phyloP scores from a whole-genome alignment of 306 rosid species.

The Leucaena leucocephala region DNA sequence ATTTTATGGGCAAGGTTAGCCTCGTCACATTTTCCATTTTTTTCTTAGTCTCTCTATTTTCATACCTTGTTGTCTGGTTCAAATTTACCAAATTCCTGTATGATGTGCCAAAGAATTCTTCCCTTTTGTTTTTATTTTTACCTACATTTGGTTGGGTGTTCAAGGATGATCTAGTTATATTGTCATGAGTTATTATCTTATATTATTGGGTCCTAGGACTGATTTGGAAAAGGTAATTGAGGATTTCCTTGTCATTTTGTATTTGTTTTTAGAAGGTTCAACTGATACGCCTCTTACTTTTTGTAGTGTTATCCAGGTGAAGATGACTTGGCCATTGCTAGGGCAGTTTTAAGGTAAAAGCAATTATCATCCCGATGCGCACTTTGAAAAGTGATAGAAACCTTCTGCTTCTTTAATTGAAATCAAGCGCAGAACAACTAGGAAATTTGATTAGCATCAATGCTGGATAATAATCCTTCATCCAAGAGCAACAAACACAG shows the following conservation, averaged over 20 bases:
- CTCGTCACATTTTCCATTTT: not conserved
- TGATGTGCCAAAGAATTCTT: slow-evolving; percentile 23
- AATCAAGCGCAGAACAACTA: not conserved
- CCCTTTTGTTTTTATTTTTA: slow-evolving; percentile 1
- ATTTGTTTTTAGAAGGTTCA: slow-evolving; percentile 24
- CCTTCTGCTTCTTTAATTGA: not conserved
- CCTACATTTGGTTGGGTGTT: slow-evolving; percentile 29
- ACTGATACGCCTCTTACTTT: slow-evolving; percentile 46
- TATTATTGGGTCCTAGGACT: slow-evolving; percentile 23
- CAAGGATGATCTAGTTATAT: slow-evolving; percentile 21
- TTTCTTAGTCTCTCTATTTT: not conserved
- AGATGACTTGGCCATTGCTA: slow-evolving; percentile 91
- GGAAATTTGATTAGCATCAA: not conserved
- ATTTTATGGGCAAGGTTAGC: slow-evolving; percentile 87
- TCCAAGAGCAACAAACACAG: not conserved
- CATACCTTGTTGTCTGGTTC: slow-evolving; percentile 22
- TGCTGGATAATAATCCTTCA: not conserved
- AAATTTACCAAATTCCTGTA: slow-evolving; percentile 20
- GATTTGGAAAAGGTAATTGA: slow-evolving; percentile 15
- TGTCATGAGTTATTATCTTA: slow-evolving; percentile 7
- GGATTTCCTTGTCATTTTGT: slow-evolving; percentile 28
- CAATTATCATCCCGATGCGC: slow-evolving; percentile 22
- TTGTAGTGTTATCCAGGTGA: slow-evolving; percentile 93
- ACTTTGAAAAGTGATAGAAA: not conserved
- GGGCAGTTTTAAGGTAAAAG: slow-evolving; percentile 82